These are phyloP conservation scores for Zangia roseola DNA, from an alignment of 768 basidiomycete species.

Conservation along the genomic window DNA sequence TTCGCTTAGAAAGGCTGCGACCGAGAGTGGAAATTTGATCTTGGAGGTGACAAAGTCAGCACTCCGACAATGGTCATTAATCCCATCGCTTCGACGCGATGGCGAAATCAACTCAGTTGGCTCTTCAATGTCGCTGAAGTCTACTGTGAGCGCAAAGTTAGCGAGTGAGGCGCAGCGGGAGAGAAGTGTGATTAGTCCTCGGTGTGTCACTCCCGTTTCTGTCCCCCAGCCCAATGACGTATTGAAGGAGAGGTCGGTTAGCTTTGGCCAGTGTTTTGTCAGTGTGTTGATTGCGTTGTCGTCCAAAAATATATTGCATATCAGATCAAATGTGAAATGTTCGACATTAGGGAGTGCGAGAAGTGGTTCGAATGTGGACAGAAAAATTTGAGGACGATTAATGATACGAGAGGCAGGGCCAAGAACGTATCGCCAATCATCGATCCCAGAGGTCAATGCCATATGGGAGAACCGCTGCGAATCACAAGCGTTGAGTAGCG, in stretches of 20 bases:
- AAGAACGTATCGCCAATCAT: not conserved
- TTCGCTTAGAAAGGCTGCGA: slow-evolving; percentile 29
- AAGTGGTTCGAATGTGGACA: no score
- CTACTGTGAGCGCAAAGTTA: slow-evolving; percentile 21
- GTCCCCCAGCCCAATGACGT: slow-evolving; percentile 17
- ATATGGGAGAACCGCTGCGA: slow-evolving; percentile 4
- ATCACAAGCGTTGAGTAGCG: slow-evolving; percentile 14
- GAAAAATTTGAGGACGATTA: not conserved
- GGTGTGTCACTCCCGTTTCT: not conserved
- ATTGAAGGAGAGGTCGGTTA: slow-evolving; percentile 16
- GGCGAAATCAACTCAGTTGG: not conserved
- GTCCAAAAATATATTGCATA: slow-evolving; percentile 18
- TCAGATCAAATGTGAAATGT: slow-evolving; percentile 15
- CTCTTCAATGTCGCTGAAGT: slow-evolving; percentile 21
- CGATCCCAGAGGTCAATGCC: slow-evolving; percentile 10
- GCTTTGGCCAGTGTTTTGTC: slow-evolving; percentile 20
- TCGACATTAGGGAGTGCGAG: slow-evolving; percentile 11
- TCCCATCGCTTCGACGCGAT: slow-evolving; percentile 8
- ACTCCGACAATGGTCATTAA: slow-evolving; percentile 4
- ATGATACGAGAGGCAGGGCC: no score
- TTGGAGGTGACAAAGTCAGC: slow-evolving; percentile 24
- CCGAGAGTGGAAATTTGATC: slow-evolving; percentile 15
- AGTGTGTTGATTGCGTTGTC: slow-evolving; percentile 19
- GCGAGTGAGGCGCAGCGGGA: slow-evolving; percentile 5
- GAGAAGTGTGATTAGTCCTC: no score